These are phyloP conservation scores for Boletus rubescentipes DNA, from an alignment of 768 basidiomycete genomes.

Conservation along the genomic window DNA sequence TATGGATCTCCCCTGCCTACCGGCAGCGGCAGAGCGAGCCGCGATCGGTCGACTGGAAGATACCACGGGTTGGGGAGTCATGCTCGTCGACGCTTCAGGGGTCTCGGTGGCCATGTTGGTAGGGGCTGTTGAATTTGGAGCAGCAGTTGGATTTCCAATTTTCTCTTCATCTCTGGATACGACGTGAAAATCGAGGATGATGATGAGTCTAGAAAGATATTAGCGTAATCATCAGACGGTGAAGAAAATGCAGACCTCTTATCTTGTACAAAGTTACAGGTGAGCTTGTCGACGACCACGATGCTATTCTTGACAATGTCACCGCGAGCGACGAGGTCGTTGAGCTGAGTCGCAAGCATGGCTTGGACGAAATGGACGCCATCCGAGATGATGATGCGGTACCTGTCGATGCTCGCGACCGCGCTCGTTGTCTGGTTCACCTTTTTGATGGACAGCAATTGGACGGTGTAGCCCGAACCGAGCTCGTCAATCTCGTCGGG, in stretches of 20 bases:
- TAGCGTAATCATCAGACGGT: not conserved
- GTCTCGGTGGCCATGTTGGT: slow-evolving; percentile 20
- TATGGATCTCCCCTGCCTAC: slow-evolving; percentile 32
- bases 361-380: slow-evolving; percentile 84
- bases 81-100: slow-evolving; percentile 30
- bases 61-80: slow-evolving; percentile 27
- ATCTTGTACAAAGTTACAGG: slow-evolving; percentile 80
- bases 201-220: slow-evolving; percentile 60
- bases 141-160: slow-evolving; percentile 61
- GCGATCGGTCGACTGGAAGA: slow-evolving; percentile 18
- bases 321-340: slow-evolving; percentile 65
- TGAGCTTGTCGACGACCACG: slow-evolving; percentile 68
- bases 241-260: slow-evolving; percentile 53
- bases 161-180: slow-evolving; percentile 58
- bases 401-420: slow-evolving; percentile 48
- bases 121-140: slow-evolving; percentile 36
- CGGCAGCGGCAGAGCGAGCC: slow-evolving; percentile 14
- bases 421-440: slow-evolving; percentile 43
- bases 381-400: slow-evolving; percentile 87
- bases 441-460: slow-evolving; percentile 82
- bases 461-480: slow-evolving; percentile 52
- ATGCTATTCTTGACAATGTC: slow-evolving; percentile 65
- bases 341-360: slow-evolving; percentile 94
- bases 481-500: slow-evolving; percentile 28
- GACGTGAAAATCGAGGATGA: slow-evolving; percentile 67